phyloP scores from a whole-genome alignment of 2,329 filamentous ascomycete species.

The Thelonectria olida region DNA sequence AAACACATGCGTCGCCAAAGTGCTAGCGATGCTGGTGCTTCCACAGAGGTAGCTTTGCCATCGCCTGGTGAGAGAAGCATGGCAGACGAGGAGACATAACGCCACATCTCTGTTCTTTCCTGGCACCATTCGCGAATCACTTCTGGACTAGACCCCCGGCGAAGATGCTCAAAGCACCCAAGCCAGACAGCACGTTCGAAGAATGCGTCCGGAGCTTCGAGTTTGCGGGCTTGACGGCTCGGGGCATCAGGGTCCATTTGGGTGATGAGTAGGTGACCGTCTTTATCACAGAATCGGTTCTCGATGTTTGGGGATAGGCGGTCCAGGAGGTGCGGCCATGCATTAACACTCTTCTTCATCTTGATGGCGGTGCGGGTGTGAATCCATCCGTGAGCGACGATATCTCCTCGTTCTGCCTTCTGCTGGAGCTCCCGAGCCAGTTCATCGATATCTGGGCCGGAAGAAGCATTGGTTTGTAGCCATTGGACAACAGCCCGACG shows the following conservation, averaged over 20 bases:
- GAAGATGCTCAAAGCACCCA: constrained; percentile 91
- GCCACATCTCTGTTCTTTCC: constrained; percentile 88
- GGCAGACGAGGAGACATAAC: constrained; percentile 83
- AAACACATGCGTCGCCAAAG: constrained; percentile 84
- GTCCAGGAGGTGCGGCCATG: constrained; percentile 72
- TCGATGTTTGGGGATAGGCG: constrained; percentile 66
- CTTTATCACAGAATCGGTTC: constrained; percentile 64
- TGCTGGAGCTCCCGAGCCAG: constrained; percentile 80
- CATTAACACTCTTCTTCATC: constrained; percentile 81
- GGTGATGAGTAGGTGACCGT: constrained; percentile 75
- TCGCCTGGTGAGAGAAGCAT: constrained; percentile 66
- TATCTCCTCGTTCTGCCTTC: constrained; percentile 79
- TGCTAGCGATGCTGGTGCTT: constrained; percentile 56
- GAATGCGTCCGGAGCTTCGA: constrained; percentile 85
- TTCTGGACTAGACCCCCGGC: constrained; percentile 78
- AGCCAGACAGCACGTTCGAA: constrained; percentile 93
- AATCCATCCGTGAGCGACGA: constrained; percentile 89
- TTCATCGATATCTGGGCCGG: constrained; percentile 76
- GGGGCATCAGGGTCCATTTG: constrained; percentile 92
- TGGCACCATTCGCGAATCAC: constrained; percentile 87
- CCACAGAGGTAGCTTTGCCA: constrained; percentile 49
- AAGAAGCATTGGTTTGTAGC: constrained; percentile 81
- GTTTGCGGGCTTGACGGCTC: constrained; percentile 77
- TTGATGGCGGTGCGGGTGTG: constrained; percentile 93
- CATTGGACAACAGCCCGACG: constrained; percentile 84